Conservation (phyloP, 2,329 filamentous ascomycete genomes). For the Aspergillus proliferans region DNA sequence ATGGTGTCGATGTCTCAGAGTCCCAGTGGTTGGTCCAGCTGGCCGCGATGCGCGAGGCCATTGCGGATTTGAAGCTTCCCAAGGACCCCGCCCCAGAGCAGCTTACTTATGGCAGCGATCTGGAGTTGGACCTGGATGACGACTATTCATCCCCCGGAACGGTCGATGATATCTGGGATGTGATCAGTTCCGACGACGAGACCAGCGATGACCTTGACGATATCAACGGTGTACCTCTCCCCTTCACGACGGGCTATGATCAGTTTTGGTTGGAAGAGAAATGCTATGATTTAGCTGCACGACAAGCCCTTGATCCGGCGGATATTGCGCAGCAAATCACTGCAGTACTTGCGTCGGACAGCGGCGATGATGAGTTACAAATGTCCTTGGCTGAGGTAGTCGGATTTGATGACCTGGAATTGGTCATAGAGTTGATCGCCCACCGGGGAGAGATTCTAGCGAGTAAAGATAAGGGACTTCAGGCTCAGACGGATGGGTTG, state of each 20-base stretch:
- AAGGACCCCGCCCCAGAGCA: conserved; percentile 40
- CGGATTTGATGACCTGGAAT: conserved; percentile 87
- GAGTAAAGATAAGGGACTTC: conserved; percentile 21
- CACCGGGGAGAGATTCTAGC: conserved; percentile 64
- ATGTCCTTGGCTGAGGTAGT: conserved; percentile 82
- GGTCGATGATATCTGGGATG: conserved; percentile 85
- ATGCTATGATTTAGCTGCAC: conserved; percentile 60
- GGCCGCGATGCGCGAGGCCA: conserved; percentile 75
- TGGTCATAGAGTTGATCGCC: conserved; percentile 83
- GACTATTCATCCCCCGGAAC: conserved; percentile 54
- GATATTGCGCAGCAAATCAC: conserved; percentile 73
- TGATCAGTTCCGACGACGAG: conserved; percentile 68
- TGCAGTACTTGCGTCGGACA: conserved; percentile 64
- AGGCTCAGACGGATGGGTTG: conserved; percentile 38
- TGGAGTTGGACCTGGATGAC: conserved; percentile 56
- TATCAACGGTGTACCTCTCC: conserved; percentile 36
- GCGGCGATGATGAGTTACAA: conserved; percentile 79
- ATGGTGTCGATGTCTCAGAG: conserved; percentile 21
- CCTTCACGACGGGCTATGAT: conserved; percentile 42
- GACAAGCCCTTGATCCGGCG: conserved; percentile 60
- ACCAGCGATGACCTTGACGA: conserved; percentile 61
- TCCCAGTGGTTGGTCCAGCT: conserved; percentile 80
- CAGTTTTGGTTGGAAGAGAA: conserved; percentile 64
- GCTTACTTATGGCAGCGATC: conserved; percentile 47
- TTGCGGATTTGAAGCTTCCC: conserved; percentile 63